Percentiles rank a stretch among this genome's conserved stretches.
Conservation (phyloP, 2,329 filamentous ascomycete species). For the Paecilomyces fulvus region DNA sequence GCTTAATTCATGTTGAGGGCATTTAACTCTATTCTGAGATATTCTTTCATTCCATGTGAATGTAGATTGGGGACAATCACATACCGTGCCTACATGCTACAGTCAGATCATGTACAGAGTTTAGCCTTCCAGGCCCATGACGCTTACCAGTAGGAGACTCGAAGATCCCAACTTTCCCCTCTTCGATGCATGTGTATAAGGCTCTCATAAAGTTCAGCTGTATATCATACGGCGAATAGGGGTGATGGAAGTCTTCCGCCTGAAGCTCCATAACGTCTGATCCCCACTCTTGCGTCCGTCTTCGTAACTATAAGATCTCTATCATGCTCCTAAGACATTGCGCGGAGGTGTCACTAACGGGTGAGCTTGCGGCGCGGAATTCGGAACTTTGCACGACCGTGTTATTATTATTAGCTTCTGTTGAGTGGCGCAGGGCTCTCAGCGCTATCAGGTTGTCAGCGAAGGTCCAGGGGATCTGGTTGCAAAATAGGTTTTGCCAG, state of each 20-base stretch:
- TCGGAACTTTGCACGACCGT: not conserved
- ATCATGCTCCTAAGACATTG: not conserved
- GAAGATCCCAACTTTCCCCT: slow-evolving; percentile 76
- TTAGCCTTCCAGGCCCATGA: not conserved
- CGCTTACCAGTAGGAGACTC: slow-evolving; percentile 81
- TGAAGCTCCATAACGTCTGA: slow-evolving; percentile 22
- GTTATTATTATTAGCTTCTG: not conserved
- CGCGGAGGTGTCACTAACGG: not conserved
- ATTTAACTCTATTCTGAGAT: not conserved
- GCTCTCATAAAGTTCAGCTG: slow-evolving; percentile 81
- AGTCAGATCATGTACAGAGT: not conserved
- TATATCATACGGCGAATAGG: slow-evolving; percentile 78
- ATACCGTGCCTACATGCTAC: slow-evolving; percentile 32
- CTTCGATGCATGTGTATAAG: slow-evolving; percentile 68
- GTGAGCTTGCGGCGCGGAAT: not conserved
- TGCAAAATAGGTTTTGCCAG: not conserved
- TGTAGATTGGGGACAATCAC: slow-evolving; percentile 9
- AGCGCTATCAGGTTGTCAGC: not conserved
- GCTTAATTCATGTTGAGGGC: not conserved
- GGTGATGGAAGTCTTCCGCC: slow-evolving; percentile 66
- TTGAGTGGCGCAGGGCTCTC: not conserved
- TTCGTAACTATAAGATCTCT: not conserved
- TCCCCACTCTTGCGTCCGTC: not conserved
- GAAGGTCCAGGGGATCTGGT: not conserved
- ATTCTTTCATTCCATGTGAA: not conserved